phyloP scores from a whole-genome alignment of 306 rosid species.

The Fragaria iinumae region DNA sequence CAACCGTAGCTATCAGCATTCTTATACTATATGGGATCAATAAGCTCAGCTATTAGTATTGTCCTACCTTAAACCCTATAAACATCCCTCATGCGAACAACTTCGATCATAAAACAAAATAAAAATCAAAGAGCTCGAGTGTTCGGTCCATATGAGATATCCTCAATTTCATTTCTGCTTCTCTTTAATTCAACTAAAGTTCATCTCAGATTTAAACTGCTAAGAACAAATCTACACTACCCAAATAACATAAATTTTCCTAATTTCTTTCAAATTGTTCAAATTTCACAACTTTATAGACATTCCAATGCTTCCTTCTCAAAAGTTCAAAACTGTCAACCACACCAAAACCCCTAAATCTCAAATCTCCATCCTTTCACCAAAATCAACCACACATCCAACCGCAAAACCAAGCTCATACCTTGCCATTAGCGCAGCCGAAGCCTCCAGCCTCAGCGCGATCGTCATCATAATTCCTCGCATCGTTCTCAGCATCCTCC shows the following conservation, averaged over 20 bases:
- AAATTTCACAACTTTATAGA: neutral
- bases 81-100: neutral
- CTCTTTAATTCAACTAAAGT: neutral
- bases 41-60: neutral
- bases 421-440: slow-evolving; percentile 93
- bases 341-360: neutral
- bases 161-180: neutral
- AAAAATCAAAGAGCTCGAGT: too few relatives aligned
- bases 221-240: neutral
- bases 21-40: neutral
- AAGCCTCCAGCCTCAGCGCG: slow-evolving; percentile 80
- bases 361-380: neutral
- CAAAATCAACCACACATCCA: neutral
- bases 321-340: too few relatives aligned
- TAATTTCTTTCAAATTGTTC: neutral
- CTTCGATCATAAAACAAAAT: neutral
- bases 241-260: neutral
- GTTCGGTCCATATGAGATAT: too few relatives aligned
- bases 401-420: neutral
- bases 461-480: slow-evolving; percentile 90
- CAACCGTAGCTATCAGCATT: neutral
- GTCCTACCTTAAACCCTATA: neutral
- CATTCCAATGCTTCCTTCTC: too few relatives aligned
- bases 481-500: slow-evolving; percentile 92
- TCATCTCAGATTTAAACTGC: neutral